Conservation (phyloP, 306 rosid genomes). For the Urtica urens region DNA sequence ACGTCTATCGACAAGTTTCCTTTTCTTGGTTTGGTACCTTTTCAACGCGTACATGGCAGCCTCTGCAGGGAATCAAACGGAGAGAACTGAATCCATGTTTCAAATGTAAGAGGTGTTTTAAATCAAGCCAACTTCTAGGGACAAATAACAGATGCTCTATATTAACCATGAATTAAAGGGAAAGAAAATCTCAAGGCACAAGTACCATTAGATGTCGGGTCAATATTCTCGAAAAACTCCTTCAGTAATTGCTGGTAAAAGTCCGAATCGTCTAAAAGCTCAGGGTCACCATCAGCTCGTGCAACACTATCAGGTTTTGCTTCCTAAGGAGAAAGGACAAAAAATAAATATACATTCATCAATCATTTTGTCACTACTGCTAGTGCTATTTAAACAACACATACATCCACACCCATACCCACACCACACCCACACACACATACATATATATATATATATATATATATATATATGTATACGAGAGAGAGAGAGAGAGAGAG, state of each 20-base stretch:
- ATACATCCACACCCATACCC: too few species aligned
- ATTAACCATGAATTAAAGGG: too few species aligned
- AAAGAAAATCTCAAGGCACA: neutral
- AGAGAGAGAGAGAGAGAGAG: too few species aligned
- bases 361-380: too few species aligned
- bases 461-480: too few species aligned
- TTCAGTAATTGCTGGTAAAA: constrained; percentile 82
- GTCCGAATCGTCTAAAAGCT: constrained; percentile 74
- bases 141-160: neutral
- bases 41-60: constrained; percentile 54
- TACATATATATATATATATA: too few species aligned
- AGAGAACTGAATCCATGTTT: constrained; percentile 8
- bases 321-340: too few species aligned
- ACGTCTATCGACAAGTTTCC: constrained; percentile 75
- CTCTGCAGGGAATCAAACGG: constrained; percentile 31
- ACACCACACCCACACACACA: too few species aligned
- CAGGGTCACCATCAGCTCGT: constrained; percentile 47
- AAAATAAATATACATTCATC: too few species aligned
- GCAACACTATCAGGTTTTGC: constrained; percentile 22
- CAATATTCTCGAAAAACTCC: constrained; percentile 76
- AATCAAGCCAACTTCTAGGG: neutral
- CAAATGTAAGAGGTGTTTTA: neutral
- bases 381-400: too few species aligned
- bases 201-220: constrained; percentile 67
- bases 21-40: constrained; percentile 60